Percentiles rank a stretch among this genome's conserved stretches.
These are phyloP conservation scores for Zygosaccharomyces bailii DNA, from an alignment of 805 yeast species.

Conservation along the genomic window DNA sequence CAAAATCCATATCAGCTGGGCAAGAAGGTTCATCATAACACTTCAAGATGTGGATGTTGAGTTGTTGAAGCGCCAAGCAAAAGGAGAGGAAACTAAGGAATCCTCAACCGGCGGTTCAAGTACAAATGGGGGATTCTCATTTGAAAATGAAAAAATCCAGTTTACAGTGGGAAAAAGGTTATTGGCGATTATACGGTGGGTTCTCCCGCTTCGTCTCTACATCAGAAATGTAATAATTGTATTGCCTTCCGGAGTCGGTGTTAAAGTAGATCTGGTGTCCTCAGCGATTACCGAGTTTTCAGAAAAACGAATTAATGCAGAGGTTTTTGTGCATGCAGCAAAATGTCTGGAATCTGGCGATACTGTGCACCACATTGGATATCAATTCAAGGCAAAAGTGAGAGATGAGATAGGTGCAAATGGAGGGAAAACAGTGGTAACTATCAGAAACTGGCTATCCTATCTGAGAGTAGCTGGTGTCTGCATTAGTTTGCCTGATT, in stretches of 20 bases:
- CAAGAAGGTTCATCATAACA: conserved; percentile 21
- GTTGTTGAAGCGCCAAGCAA: conserved; percentile 5
- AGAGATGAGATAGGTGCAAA: conserved; percentile 1
- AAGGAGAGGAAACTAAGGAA: not conserved
- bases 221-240: conserved; percentile 13
- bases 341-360: conserved; percentile 15
- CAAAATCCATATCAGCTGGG: conserved; percentile 20
- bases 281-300: conserved; percentile 18
- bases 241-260: conserved; percentile 9
- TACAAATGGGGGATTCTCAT: not conserved
- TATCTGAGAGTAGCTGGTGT: conserved; percentile 22
- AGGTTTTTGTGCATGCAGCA: conserved; percentile 23
- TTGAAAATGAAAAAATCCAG: conserved; percentile 5
- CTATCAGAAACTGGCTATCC: conserved; percentile 22
- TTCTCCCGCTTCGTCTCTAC: conserved; percentile 18
- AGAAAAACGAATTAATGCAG: conserved; percentile 17
- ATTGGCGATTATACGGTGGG: conserved; percentile 14
- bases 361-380: conserved; percentile 21
- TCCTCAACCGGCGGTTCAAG: not conserved
- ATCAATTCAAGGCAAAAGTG: conserved; percentile 15
- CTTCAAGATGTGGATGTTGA: conserved; percentile 20
- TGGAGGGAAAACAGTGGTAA: conserved; percentile 8
- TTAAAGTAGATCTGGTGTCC: conserved; percentile 21
- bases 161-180: conserved; percentile 12
- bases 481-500: conserved; percentile 13